Conservation (phyloP, 2,329 filamentous ascomycete species). For the Fusarium sterilihyphosum region DNA sequence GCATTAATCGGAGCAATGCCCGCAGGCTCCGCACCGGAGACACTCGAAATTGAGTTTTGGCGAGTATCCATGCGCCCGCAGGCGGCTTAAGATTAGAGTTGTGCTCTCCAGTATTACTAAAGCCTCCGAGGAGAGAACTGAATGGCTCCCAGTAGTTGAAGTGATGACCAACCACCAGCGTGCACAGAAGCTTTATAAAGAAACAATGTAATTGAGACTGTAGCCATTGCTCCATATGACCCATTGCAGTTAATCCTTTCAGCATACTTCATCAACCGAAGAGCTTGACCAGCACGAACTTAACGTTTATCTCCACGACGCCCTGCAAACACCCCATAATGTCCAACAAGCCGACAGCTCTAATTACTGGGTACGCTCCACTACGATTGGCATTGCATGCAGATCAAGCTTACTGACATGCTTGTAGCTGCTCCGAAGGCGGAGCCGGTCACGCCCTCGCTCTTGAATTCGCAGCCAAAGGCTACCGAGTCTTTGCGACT, state of each 20-base stretch:
- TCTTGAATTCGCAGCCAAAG: background rate
- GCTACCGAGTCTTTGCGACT: conserved; percentile 17
- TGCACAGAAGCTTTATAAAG: background rate
- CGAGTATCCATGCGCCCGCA: background rate
- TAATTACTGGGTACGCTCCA: background rate
- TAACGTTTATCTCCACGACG: too few species aligned
- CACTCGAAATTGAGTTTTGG: background rate
- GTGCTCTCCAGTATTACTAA: background rate
- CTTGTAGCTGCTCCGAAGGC: background rate
- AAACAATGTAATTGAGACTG: accelerated
- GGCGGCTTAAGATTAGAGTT: accelerated
- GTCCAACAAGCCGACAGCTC: background rate
- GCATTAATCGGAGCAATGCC: background rate
- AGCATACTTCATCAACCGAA: accelerated
- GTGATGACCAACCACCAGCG: background rate
- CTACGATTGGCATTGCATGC: background rate
- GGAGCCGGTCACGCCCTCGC: conserved; percentile 9
- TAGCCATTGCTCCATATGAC: background rate
- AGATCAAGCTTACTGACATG: accelerated
- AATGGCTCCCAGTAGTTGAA: background rate
- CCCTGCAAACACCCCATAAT: background rate
- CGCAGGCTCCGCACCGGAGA: background rate
- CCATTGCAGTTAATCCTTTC: accelerated
- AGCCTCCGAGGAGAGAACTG: background rate
- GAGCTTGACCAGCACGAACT: background rate